These are phyloP conservation scores for Hypericum perforatum DNA, from an alignment of 345 rosid species.

Conservation along the genomic window DNA sequence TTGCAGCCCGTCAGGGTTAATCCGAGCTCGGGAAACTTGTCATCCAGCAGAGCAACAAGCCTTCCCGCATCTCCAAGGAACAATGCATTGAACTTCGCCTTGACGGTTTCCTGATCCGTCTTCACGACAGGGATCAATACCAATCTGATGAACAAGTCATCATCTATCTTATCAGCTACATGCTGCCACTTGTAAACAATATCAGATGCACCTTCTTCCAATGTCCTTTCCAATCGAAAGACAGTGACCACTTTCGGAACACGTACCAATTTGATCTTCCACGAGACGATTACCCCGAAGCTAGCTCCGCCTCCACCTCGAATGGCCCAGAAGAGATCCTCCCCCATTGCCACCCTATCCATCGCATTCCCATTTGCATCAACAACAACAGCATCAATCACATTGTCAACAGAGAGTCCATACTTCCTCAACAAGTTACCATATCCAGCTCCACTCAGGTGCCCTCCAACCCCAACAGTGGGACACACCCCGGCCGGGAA, in stretches of 20 bases:
- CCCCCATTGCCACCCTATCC: slow-evolving; percentile 1
- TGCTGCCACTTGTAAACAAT: slow-evolving; percentile 2
- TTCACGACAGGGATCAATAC: slow-evolving; percentile 1
- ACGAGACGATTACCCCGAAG: slow-evolving; percentile 8
- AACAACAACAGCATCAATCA: slow-evolving; percentile 7
- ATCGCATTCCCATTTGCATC: slow-evolving; percentile 5
- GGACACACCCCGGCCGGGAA: slow-evolving; percentile 12
- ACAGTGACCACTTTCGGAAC: slow-evolving; percentile 8
- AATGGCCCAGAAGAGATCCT: too few species aligned
- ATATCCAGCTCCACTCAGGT: slow-evolving; percentile 9
- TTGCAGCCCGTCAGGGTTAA: background rate
- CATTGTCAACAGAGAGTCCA: slow-evolving; percentile 7
- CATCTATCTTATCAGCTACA: background rate
- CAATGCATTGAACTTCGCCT: slow-evolving; percentile 4
- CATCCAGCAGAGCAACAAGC: slow-evolving; percentile 1
- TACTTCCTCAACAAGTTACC: slow-evolving; percentile 11
- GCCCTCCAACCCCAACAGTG: slow-evolving; percentile 11
- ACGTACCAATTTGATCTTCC: slow-evolving; percentile 6
- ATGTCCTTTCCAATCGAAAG: slow-evolving; percentile 5
- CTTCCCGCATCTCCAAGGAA: slow-evolving; percentile 2
- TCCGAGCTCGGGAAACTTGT: background rate
- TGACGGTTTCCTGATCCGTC: background rate
- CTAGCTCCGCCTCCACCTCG: slow-evolving; percentile 7
- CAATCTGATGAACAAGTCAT: slow-evolving; percentile 1
- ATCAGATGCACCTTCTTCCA: slow-evolving; percentile 7